phyloP scores from a whole-genome alignment of 805 yeast genomes.

The Candida silvatica region DNA sequence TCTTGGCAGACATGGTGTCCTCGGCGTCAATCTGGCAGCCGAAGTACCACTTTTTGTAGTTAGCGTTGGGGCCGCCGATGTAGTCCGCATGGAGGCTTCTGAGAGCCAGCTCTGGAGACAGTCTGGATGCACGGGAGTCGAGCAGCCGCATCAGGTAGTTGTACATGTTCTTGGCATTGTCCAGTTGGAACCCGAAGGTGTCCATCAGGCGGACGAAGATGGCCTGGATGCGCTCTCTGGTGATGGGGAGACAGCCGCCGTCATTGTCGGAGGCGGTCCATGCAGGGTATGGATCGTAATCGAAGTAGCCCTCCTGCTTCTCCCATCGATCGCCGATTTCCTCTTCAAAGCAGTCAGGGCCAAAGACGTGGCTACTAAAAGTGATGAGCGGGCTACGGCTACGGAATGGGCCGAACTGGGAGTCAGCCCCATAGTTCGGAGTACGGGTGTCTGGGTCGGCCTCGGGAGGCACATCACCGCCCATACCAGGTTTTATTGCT shows the following conservation, averaged over 20 bases:
- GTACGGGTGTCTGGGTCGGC: too few relatives aligned
- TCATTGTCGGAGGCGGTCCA: constrained; percentile 33
- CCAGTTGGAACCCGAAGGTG: constrained; percentile 62
- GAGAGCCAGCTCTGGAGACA: constrained; percentile 48
- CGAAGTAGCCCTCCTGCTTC: too few relatives aligned
- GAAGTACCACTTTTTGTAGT: constrained; percentile 70
- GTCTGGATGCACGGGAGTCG: constrained; percentile 63
- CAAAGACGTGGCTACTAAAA: too few relatives aligned
- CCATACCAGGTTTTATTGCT: too few relatives aligned
- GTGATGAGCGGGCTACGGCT: too few relatives aligned
- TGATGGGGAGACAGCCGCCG: constrained; percentile 42
- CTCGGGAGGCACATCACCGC: too few relatives aligned
- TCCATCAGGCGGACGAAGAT: constrained; percentile 43
- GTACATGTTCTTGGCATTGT: constrained; percentile 57
- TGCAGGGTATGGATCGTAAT: constrained; percentile 47
- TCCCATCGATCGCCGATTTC: too few relatives aligned
- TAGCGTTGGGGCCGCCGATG: constrained; percentile 62
- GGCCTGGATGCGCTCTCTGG: constrained; percentile 44
- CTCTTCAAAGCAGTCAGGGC: too few relatives aligned
- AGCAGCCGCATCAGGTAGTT: constrained; percentile 53
- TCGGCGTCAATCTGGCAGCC: constrained; percentile 62
- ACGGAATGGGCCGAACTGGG: too few relatives aligned
- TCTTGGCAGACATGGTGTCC: constrained; percentile 13
- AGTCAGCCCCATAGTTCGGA: too few relatives aligned
- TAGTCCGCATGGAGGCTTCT: constrained; percentile 63